Conservation (phyloP, 352 stramenopile species). For the Pythium oligandrum region DNA sequence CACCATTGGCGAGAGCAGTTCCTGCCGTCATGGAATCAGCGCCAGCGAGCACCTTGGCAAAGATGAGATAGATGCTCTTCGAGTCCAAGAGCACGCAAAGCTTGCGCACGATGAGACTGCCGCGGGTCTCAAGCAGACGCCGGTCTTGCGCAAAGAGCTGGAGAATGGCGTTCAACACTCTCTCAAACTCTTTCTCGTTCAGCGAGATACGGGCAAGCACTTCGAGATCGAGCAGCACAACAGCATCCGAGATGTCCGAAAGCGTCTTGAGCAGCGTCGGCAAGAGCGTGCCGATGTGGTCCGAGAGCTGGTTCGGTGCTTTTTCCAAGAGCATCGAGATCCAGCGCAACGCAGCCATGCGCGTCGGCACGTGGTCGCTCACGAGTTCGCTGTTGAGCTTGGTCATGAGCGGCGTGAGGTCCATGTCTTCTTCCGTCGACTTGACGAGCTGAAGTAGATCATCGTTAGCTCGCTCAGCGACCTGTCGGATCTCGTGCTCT, state of each 20-base stretch:
- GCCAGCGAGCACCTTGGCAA: slow-evolving; percentile 93
- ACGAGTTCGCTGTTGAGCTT: slow-evolving; percentile 94
- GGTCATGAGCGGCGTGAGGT: slow-evolving; percentile 92
- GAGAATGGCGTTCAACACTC: slow-evolving; percentile 93
- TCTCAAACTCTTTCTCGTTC: slow-evolving; percentile 90
- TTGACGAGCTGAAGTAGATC: slow-evolving; percentile 95
- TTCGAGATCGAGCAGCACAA: slow-evolving; percentile 96
- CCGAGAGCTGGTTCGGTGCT: slow-evolving; percentile 89
- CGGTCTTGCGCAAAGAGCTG: slow-evolving; percentile 91
- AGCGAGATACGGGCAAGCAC: slow-evolving; percentile 94
- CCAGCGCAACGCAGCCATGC: slow-evolving; percentile 93
- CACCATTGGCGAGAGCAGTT: not conserved
- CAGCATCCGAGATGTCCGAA: slow-evolving; percentile 93
- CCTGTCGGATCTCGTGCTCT: slow-evolving; percentile 95
- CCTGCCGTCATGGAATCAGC: slow-evolving; percentile 21
- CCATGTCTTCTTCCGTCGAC: slow-evolving; percentile 85
- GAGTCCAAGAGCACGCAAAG: slow-evolving; percentile 97
- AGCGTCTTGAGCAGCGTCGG: slow-evolving; percentile 96
- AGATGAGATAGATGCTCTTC: slow-evolving; percentile 97
- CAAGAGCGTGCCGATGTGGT: slow-evolving; percentile 90
- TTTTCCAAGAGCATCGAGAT: slow-evolving; percentile 99
- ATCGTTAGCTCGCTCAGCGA: slow-evolving; percentile 96
- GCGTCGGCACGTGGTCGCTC: slow-evolving; percentile 95
- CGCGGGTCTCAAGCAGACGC: slow-evolving; percentile 89
- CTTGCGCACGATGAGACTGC: slow-evolving; percentile 98